These are phyloP conservation scores for Erythrobasidium hasegawianum DNA, from an alignment of 1,284 basidiomycete species.

Conservation along the genomic window DNA sequence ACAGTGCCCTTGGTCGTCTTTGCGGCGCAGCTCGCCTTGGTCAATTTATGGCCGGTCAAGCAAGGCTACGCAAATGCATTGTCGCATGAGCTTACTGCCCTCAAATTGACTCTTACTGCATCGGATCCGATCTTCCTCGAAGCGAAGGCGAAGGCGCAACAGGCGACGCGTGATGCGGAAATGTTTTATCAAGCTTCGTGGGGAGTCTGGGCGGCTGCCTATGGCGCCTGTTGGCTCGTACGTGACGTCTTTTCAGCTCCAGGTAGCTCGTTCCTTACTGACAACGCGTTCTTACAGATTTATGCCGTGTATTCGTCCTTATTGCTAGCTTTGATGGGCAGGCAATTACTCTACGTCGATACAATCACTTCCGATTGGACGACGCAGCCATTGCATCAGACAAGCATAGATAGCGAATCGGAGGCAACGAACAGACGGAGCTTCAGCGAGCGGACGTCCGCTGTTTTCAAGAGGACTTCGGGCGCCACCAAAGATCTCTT, in stretches of 20 bases:
- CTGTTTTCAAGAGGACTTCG: constrained; percentile 2
- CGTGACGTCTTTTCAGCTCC: neutral
- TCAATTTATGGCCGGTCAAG: constrained; percentile 12
- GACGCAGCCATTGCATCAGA: neutral
- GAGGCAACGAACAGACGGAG: neutral
- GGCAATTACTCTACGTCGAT: constrained; percentile 15
- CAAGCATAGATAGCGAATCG: neutral
- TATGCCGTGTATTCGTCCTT: constrained; percentile 25
- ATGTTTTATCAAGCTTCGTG: constrained; percentile 14
- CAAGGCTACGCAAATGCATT: neutral
- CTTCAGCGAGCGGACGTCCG: neutral
- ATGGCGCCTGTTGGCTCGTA: constrained; percentile 27
- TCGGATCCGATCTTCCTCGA: neutral
- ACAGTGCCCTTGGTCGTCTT: constrained; percentile 17
- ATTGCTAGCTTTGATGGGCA: constrained; percentile 5
- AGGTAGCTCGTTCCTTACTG: neutral
- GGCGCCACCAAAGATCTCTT: constrained; percentile 10
- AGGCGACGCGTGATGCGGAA: constrained; percentile 10
- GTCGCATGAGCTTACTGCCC: neutral
- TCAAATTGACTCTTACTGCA: neutral
- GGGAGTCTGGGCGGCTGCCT: constrained; percentile 27
- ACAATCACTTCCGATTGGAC: constrained; percentile 1
- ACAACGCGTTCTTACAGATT: constrained; percentile 2
- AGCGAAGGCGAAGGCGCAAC: neutral
- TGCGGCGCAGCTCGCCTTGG: neutral